Percentiles rank a stretch among this genome's conserved stretches.
Conservation (phyloP, 164 flowering plant species). For the Annona squamosa region DNA sequence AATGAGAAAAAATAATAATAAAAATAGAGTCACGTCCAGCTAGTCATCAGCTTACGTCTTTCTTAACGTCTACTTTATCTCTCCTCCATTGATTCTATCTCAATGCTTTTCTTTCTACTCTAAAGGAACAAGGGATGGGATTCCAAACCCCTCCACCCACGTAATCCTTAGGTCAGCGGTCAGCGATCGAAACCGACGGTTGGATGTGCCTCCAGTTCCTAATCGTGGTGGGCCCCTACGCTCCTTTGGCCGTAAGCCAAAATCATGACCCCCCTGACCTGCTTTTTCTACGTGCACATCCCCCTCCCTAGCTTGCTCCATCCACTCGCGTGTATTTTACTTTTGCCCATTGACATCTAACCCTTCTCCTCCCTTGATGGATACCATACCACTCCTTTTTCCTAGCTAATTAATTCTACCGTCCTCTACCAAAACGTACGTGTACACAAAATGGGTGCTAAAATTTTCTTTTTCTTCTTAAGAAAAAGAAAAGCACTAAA, state of each 20-base stretch:
- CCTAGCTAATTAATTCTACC: too few species aligned
- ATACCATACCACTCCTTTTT: too few species aligned
- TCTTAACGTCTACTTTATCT: slow-evolving; percentile 37
- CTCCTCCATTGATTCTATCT: slow-evolving; percentile 9
- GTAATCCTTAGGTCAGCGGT: slow-evolving; percentile 28
- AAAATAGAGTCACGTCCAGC: slow-evolving; percentile 34
- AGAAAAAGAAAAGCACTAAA: too few species aligned
- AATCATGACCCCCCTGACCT: slow-evolving; percentile 37
- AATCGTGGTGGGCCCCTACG: slow-evolving; percentile 32
- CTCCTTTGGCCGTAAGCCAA: slow-evolving; percentile 60
- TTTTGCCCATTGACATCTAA: neutral
- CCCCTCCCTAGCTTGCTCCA: neutral
- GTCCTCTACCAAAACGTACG: too few species aligned
- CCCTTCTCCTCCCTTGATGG: too few species aligned
- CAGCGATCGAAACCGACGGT: slow-evolving; percentile 16
- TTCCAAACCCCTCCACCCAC: slow-evolving; percentile 8
- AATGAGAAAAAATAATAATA: neutral
- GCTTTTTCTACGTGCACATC: neutral
- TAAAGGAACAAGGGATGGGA: slow-evolving; percentile 16
- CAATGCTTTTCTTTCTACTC: slow-evolving; percentile 14
- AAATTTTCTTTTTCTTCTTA: too few species aligned
- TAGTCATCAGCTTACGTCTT: slow-evolving; percentile 30
- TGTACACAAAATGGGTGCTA: too few species aligned
- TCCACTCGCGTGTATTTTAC: slow-evolving; percentile 1
- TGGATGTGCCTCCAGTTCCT: slow-evolving; percentile 32